A percentile compares a stretch with the other conserved stretches of the same genome.
These are phyloP conservation scores for Boletus subcaerulescens DNA, from an alignment of 768 basidiomycete species.

Conservation along the genomic window DNA sequence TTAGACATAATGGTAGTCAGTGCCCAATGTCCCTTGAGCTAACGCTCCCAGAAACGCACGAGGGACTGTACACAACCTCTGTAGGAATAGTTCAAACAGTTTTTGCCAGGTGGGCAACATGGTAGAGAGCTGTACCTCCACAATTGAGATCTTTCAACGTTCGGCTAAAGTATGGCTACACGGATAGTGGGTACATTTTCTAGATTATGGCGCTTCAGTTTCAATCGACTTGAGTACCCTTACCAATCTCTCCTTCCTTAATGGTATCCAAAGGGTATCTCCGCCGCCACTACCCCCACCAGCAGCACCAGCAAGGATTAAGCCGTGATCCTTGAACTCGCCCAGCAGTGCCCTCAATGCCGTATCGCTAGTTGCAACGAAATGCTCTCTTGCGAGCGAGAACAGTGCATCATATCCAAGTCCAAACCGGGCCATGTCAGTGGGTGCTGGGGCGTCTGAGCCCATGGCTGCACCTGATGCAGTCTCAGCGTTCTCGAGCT, in stretches of 20 bases:
- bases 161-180: neutral
- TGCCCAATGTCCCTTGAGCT: too few species aligned
- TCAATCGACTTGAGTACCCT: constrained; percentile 40
- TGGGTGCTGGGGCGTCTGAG: constrained; percentile 4
- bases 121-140: too few species aligned
- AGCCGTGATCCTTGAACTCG: constrained; percentile 88
- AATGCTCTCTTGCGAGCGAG: constrained; percentile 71
- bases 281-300: constrained; percentile 43
- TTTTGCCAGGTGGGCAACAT: too few species aligned
- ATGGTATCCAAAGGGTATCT: constrained; percentile 81
- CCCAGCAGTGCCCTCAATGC: constrained; percentile 77
- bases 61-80: too few species aligned
- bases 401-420: constrained; percentile 69
- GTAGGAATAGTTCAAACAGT: too few species aligned
- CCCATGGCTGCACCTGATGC: constrained; percentile 4
- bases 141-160: neutral
- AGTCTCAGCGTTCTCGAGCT: constrained; percentile 55
- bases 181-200: neutral
- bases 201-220: constrained; percentile 15
- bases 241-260: constrained; percentile 71
- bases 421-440: constrained; percentile 46
- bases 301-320: constrained; percentile 56
- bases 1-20: too few species aligned
- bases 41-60: too few species aligned
- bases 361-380: constrained; percentile 87